Percentiles rank a stretch among this genome's conserved stretches.
Evolutionary conservation across 345 rosid species (phyloP).

Genomic region (Bruguiera gymnorhiza): DNA sequence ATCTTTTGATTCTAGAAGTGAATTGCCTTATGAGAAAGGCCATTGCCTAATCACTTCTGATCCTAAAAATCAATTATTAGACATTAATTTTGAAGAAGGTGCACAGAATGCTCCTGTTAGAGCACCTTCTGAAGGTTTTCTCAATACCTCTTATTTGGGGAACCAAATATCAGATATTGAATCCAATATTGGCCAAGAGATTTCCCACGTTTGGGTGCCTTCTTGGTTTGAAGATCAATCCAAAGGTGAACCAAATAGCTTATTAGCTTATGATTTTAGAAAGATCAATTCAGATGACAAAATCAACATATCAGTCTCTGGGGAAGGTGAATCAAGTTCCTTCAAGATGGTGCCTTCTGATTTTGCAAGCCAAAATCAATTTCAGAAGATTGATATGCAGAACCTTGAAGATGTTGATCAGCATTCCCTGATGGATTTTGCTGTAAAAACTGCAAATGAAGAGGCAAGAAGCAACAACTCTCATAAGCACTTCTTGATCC

Average conservation of each 20-base stretch:
- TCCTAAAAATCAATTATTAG: neutral
- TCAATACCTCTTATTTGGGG: neutral
- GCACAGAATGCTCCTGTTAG: neutral
- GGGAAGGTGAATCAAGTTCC: conserved; percentile 4
- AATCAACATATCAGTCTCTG: neutral
- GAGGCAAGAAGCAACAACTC: too few relatives aligned
- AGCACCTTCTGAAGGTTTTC: neutral
- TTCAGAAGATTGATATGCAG: neutral
- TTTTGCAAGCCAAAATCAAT: neutral
- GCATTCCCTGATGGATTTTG: too few relatives aligned
- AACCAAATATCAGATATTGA: neutral
- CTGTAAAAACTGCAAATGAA: too few relatives aligned
- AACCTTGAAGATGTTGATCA: neutral
- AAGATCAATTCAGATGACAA: neutral
- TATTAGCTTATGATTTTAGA: neutral
- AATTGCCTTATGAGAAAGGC: neutral
- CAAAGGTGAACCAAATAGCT: neutral
- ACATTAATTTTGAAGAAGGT: neutral
- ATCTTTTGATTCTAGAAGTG: neutral
- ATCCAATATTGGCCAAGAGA: neutral
- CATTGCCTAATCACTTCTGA: neutral
- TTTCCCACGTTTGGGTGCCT: neutral
- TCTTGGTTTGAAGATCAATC: neutral
- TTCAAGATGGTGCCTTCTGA: neutral
- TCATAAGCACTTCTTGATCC: too few relatives aligned